Conservation (phyloP, 2,329 filamentous ascomycete genomes). For the Aspergillus fijiensis region DNA sequence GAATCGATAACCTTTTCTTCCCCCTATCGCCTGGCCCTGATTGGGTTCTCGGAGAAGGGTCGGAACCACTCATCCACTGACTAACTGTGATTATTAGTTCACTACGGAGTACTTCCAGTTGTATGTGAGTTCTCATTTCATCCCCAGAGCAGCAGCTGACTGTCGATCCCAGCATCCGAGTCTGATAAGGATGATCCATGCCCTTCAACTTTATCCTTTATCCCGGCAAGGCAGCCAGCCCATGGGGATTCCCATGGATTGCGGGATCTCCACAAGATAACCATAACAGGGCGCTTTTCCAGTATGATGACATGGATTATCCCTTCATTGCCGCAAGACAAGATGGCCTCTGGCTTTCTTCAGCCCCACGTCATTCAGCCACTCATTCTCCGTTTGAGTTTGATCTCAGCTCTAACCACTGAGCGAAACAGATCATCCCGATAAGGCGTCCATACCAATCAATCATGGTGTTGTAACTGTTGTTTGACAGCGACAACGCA, state of each 20-base stretch:
- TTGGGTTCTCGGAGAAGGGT: background rate
- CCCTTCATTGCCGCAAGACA: background rate
- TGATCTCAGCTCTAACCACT: too few relatives aligned
- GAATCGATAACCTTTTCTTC: background rate
- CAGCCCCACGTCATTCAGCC: too few relatives aligned
- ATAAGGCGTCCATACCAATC: too few relatives aligned
- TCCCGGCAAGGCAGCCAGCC: background rate
- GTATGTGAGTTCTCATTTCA: too few relatives aligned
- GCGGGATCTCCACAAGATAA: background rate
- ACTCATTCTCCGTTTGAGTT: too few relatives aligned
- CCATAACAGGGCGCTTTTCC: background rate
- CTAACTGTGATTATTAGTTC: background rate
- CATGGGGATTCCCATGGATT: background rate
- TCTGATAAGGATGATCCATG: background rate
- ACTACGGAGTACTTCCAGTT: too few relatives aligned
- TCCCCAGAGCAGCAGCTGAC: background rate
- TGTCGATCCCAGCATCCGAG: background rate
- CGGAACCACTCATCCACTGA: background rate
- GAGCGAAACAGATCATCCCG: too few relatives aligned
- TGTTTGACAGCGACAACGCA: too few relatives aligned
- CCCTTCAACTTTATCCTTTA: background rate
- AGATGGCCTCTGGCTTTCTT: too few relatives aligned
- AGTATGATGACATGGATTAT: background rate
- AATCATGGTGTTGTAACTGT: too few relatives aligned
- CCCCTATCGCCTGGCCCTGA: slow-evolving; percentile 8